Evolutionary conservation across 768 basidiomycete genomes (phyloP), one percentile per base, ranked within the genome.

Genomic region (Russula earlei): DNA sequence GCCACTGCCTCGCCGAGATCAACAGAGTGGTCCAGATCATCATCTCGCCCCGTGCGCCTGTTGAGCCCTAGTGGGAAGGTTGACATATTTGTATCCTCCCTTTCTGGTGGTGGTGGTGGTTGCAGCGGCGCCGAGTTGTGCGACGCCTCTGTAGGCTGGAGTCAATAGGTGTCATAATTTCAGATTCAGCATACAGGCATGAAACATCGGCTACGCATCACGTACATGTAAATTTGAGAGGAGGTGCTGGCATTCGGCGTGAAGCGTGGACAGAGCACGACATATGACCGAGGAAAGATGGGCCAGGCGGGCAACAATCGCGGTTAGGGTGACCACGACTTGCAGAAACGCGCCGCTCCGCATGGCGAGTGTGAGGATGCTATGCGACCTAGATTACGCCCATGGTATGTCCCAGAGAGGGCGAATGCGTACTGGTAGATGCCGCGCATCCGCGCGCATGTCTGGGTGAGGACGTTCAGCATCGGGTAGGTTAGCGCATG

Each of bases 301-400:
- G 3, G 49, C 44, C 65, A 87, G 67, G 54, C 87, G 76, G 3
- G 84, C 84, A 42, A 77, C 69, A 37, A 87, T 76, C 12, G 81
- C 85, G 22, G 74, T 71, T 40, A 90, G 72, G 5, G 79, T 71
- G 44, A 91, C 64, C n/a, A 83, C 68, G 15, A 87, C 65, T 58
- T 85, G 84, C 12, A 85, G 71, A 63, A 91, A 91, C 17, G 86
- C 82, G 17, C 83, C 86, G 0, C 80, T 77, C 65, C 84, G 85
- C 74, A 91, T 78, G 33, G 79, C 77, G 24, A 82, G 71, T 27
- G 73, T 69, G 56, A 88, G 81, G 27, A 77, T 77, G 43, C 87
- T 91, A 22, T 37, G 37, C 9, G 40, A 46, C 11, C 58, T 24
- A 48, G 42, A 52, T 17, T 37, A 47, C 19, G 52, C 37, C 5